Evolutionary conservation across 2,329 filamentous ascomycete species (phyloP), one percentile per base, ranked within the genome.

Genomic region (Arthrinium phaeospermum): DNA sequence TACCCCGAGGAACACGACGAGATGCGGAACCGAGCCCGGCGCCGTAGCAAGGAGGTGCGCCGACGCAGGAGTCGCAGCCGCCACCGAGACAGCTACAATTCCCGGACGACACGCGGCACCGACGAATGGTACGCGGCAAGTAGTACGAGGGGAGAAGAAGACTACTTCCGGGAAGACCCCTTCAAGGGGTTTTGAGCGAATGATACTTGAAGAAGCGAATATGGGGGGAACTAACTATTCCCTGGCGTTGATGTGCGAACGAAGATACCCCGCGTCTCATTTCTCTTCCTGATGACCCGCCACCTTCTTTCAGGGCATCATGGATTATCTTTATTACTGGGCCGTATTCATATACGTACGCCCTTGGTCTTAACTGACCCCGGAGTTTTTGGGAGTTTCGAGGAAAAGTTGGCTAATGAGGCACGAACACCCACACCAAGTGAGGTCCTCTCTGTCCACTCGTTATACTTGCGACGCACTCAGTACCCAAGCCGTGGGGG

Each of bases 161-260:
- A 91, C 72, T 89, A 85, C 76, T 86, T 86, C 78, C 83, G 86
- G 49, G 88, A 91, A 34, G 90, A 92, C 74, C 90, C 90, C 1
- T 92, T 92, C 75, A 86, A 84, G 75, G 89, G 89, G 4, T 92
- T 92, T 76, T 92, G 78, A 81, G 67, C 19, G 30, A 37, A 19
- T 70, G 34, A n/a, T n/a, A 24, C 30, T 64, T 24, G 34, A 24
- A 34, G 68, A 27, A 69, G 27, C 22, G 37, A 8, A 51, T 61
- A 49, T n/a, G 14, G 22, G 19, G 45, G 45, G 22, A 71, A 30
- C 30, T 53, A 51, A 30, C 27, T 34, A n/a, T 0, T 14, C 16
- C 53, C 53, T 19, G 57, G 57, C 57, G 34, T 64, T 64, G 57
- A 64, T 64, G 19, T 64, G 57, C 22, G 22, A 37, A 64, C 19